Evolutionary conservation across 2,329 filamentous ascomycete genomes (phyloP).

Genomic region (Fusarium aywerte): DNA sequence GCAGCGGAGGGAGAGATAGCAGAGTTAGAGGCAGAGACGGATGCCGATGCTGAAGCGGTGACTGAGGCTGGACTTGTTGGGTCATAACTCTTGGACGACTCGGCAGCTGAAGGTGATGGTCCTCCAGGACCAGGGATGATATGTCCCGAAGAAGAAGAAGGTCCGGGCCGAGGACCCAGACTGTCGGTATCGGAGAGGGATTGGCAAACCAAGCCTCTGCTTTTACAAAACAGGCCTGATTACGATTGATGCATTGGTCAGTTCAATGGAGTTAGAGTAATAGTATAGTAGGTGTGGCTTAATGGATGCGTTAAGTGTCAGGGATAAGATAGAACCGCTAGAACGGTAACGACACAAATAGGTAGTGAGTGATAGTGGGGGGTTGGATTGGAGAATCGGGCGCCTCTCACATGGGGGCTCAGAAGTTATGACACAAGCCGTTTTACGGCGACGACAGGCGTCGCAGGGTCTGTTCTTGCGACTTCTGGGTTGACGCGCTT

Average conservation of each 20-base stretch:
- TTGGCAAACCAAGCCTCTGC: constrained; percentile 49
- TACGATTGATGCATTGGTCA: constrained; percentile 15
- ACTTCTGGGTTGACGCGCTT: constrained; percentile 54
- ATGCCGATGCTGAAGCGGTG: constrained; percentile 13
- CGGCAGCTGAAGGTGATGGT: constrained; percentile 7
- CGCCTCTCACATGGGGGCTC: constrained; percentile 56
- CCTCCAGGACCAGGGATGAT: background rate
- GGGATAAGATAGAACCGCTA: background rate
- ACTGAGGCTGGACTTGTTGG: constrained; percentile 19
- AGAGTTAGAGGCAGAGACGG: constrained; percentile 23
- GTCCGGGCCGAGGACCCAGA: constrained; percentile 4
- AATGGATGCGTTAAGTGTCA: constrained; percentile 9
- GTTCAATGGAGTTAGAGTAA: constrained; percentile 5
- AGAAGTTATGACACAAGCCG: constrained; percentile 58
- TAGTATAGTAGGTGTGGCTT: background rate
- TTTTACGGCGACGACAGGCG: constrained; percentile 57
- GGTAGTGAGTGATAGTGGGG: background rate
- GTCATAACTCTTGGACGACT: constrained; percentile 3
- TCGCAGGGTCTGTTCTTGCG: constrained; percentile 61
- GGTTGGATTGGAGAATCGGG: background rate
- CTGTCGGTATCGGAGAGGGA: constrained; percentile 45
- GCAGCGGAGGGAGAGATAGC: constrained; percentile 26
- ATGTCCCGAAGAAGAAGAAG: background rate
- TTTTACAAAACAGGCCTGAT: constrained; percentile 51
- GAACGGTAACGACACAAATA: background rate